Evolutionary conservation across 768 basidiomycete species (phyloP), one percentile per base, ranked within the genome.

Genomic region (Auricularia auricula-judae): DNA sequence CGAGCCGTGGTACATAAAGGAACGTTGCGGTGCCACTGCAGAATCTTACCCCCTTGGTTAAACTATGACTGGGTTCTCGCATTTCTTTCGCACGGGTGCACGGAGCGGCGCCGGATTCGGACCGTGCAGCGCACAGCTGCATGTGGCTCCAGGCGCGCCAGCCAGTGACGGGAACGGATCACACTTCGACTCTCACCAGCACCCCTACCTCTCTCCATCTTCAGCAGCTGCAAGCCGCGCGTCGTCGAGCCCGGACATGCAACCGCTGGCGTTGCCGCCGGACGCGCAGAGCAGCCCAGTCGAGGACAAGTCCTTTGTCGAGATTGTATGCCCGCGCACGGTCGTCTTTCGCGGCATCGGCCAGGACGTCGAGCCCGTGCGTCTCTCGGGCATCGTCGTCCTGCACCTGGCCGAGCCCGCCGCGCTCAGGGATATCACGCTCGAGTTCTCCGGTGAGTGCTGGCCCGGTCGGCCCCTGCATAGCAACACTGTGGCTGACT

Each of bases 331-430:
- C 72, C 78, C 81, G 3, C 87, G 89, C 44, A 79, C 77, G 68
- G 76, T 97, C 67, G 79, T 81, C 62, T 82, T 98, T 70, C 82
- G 85, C 67, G 93, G 93, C 59, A 85, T 85, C 5, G 91, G 92
- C 39, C 82, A 81, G 69, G 92, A 96, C 67, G 86, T 92, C 66
- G 89, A 94, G 70, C 87, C 94, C 7, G 84, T 86, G 7, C 76
- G 84, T 16, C 85, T 98, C 67, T 86, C 86, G 54, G 96, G 96
- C 3, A 82, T 87, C 71, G 84, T 98, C 69, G 82, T 86, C 8
- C 80, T 98, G 68, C 81, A 86, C 73, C 83, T 98, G 53, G 78
- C 81, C 2, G 92, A 98, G 76, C 79, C 89, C 21, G 94, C 89
- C 0, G 85, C 91, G 63, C 84, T 91, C 74, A 90, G 86, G 71